Conservation (phyloP, 2,329 filamentous ascomycete species). For the Ilyonectria sp. region DNA sequence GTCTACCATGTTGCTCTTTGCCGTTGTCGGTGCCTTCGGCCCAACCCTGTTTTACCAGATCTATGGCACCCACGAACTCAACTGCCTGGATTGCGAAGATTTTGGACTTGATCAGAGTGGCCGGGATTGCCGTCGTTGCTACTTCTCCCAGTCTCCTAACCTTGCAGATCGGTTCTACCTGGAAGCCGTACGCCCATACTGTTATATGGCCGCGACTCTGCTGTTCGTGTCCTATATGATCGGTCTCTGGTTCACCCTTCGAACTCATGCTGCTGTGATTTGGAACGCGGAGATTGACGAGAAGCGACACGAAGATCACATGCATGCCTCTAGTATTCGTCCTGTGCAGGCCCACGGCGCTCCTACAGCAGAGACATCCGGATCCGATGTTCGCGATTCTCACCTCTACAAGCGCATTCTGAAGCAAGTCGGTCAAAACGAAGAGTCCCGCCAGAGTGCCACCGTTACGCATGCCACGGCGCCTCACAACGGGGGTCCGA, state of each 20-base stretch:
- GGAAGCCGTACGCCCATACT: constrained; percentile 93
- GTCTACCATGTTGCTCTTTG: constrained; percentile 97
- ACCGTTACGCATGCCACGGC: constrained; percentile 50
- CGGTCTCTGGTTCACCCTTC: constrained; percentile 93
- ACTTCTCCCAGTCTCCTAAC: constrained; percentile 89
- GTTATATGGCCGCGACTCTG: constrained; percentile 87
- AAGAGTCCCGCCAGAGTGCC: constrained; percentile 60
- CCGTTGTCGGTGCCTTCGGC: constrained; percentile 94
- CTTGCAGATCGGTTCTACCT: constrained; percentile 90
- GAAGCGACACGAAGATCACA: constrained; percentile 75
- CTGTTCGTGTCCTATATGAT: constrained; percentile 95
- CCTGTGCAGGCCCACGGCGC: constrained; percentile 55
- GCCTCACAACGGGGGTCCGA: constrained; percentile 60
- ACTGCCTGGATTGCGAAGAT: constrained; percentile 79
- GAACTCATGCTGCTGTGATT: constrained; percentile 96
- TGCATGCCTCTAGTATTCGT: constrained; percentile 52
- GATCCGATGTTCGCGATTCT: constrained; percentile 85
- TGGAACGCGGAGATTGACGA: constrained; percentile 91
- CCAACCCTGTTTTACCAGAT: constrained; percentile 99
- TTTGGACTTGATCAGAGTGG: constrained; percentile 56
- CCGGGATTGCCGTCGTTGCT: constrained; percentile 91
- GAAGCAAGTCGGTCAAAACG: constrained; percentile 83
- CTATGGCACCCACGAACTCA: constrained; percentile 96
- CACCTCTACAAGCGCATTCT: constrained; percentile 94
- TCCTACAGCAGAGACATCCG: constrained; percentile 61